Evolutionary conservation across 768 basidiomycete species (phyloP), one percentile per base, ranked within the genome.

Genomic region (Boletus insuetus): DNA sequence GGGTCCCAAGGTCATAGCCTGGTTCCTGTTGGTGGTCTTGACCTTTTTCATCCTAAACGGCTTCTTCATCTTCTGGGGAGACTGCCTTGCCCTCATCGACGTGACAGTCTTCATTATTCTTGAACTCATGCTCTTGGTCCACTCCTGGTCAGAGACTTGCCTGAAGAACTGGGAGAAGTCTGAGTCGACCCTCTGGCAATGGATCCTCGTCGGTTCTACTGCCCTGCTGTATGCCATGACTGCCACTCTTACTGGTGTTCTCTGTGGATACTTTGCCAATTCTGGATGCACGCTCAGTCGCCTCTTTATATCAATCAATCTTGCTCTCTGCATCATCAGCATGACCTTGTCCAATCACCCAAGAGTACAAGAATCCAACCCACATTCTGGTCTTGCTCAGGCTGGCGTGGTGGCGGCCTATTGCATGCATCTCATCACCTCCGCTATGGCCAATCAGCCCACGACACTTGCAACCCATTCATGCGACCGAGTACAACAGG

Each of bases 11-110:
- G 85, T 91, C 47, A 79, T 97, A 11, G 76, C 90, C 10, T 99
- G 95, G 92, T 68, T 96, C 35, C 64, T 93, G 58, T 82, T 99
- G 54, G 77, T 94, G 45, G 80, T 80, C 58, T 72, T 89, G 20
- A 87, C 91, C 1, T 99, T 98, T 80, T 87, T 95, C 72, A 96
- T 98, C 65, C 97, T 96, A 0, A 98, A 98, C 71, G 83, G 83
- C 45, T 87, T 89, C 94, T 98, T 98, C 77, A 94, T 98, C 75
- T 91, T 97, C 71, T 98, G 94, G 89, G 95, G 94, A 34, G 94
- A 94, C 62, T 96, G 97, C 65, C 74, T 93, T 56, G 82, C 95
- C 22, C 82, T 97, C 41, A 84, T 98, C 52, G 97, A 96, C 37
- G 92, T 96, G 1, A 92, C 89, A 7, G 69, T 94, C 58, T 99